Percentiles rank a stretch among this genome's conserved stretches.
phyloP scores from a whole-genome alignment of 305 asterid genomes.

The Ruellia speciosa region DNA sequence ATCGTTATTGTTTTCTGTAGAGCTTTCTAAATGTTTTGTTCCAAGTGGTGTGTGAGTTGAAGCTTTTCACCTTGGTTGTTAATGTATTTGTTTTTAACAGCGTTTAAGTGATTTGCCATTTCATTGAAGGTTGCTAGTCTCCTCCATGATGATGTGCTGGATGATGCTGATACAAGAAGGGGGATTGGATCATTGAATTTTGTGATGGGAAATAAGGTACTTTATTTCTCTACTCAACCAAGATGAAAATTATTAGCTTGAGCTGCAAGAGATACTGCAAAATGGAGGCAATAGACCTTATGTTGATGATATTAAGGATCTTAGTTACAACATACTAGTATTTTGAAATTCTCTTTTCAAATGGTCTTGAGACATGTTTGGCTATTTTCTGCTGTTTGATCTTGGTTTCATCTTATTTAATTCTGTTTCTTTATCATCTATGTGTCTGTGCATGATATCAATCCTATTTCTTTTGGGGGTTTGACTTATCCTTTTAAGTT shows the following conservation, averaged over 20 bases:
- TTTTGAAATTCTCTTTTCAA: background rate
- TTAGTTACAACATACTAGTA: background rate
- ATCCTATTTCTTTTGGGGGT: no score
- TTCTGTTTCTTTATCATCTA: background rate
- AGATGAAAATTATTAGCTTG: background rate
- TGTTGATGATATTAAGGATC: background rate
- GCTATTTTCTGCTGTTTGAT: background rate
- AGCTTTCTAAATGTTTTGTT: constrained; percentile 4
- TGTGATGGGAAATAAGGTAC: constrained; percentile 94
- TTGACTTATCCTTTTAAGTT: no score
- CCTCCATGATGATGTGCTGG: constrained; percentile 95
- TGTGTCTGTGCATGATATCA: no score
- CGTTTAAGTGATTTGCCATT: background rate
- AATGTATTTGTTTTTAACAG: background rate
- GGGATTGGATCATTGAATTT: constrained; percentile 79
- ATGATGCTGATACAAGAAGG: constrained; percentile 92
- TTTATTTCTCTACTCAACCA: constrained; percentile 11
- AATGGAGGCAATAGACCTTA: constrained; percentile 7
- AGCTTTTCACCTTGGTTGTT: background rate
- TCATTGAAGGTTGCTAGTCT: constrained; percentile 81
- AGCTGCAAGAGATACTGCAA: background rate
- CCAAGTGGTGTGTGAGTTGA: background rate
- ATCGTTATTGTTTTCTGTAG: background rate
- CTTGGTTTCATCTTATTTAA: background rate
- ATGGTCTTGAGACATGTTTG: background rate